Base-by-base conservation (phyloP, 2,329 filamentous ascomycete genomes). In the Penicillium sp. region DNA sequence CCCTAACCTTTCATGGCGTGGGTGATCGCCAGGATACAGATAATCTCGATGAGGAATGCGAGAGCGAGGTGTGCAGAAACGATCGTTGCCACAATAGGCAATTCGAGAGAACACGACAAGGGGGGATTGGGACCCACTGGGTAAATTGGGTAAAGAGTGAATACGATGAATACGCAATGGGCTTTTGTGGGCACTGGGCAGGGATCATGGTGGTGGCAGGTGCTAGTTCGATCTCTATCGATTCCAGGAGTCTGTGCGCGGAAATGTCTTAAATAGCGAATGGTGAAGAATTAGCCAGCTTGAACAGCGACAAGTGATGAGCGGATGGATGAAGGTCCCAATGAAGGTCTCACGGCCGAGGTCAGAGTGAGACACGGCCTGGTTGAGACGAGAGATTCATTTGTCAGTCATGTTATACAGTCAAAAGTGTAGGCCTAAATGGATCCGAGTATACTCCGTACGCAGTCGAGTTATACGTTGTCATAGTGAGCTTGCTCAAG, bases 1-100 rank as follows among this genome's bases (percentile, higher is more conserved):
- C 14, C 28, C 31, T 43, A 25, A 42, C 47, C 47, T 34, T 15
- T 28, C 7, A 6, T 48, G 45, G 45, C n/a, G 17, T 17, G n/a
- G 31, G 31, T 31, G 31, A 31, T 31, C 6, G 7, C 8, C 31
- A 10, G 20, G 6, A 11, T 25, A n/a, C 2, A 12, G 7, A 17
- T 31, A 37, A 1, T 15, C 7, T 15, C 20, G 31, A 37, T n/a
- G 34, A 25, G 35, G 60, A 65, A 54, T 53, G 54, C 59, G 61
- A 66, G 54, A 63, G 63, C 60, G 65, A 64, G 60, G 59, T 61
- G 65, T 39, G 49, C 35, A 52, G 49, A 51, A 35, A 14, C 15
- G 61, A 70, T 63, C 60, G 2, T 57, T 64, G 25, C 63, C 62
- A 28, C 42, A 67, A 57, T 49, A 14, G 31, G 47, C 47, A 49